phyloP scores from a whole-genome alignment of 129 eudicot genomes.

The Tanacetum coccineum region DNA sequence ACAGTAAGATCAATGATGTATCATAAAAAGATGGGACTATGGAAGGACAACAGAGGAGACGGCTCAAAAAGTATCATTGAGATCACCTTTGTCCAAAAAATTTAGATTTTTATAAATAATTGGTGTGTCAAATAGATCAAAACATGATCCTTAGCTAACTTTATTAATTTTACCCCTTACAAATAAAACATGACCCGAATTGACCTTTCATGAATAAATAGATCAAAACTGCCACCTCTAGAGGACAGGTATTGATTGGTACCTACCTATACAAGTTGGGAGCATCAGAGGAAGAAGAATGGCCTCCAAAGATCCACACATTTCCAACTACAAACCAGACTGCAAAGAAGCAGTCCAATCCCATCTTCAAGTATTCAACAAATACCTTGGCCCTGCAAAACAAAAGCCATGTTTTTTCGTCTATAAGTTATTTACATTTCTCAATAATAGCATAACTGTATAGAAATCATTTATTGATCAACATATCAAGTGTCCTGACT shows the following conservation, averaged over 20 bases:
- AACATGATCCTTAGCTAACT: neutral
- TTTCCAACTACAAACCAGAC: conserved; percentile 98
- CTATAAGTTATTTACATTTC: conserved; percentile 8
- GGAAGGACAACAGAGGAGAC: no score
- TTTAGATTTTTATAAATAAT: no score
- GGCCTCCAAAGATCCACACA: conserved; percentile 97
- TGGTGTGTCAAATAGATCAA: no score
- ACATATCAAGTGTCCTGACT: neutral
- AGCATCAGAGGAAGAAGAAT: conserved; percentile 77
- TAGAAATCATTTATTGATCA: neutral
- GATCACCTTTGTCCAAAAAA: no score
- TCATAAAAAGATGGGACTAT: conserved; percentile 1
- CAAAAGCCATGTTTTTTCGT: neutral
- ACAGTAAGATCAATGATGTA: conserved; percentile 3
- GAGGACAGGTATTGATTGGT: conserved; percentile 10
- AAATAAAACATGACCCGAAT: neutral
- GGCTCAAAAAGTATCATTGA: no score
- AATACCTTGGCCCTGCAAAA: conserved; percentile 59
- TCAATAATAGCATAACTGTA: conserved; percentile 13
- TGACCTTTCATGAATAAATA: neutral
- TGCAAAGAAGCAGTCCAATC: conserved; percentile 96
- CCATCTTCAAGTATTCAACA: conserved; percentile 86
- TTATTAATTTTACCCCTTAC: no score
- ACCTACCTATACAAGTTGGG: conserved; percentile 98
- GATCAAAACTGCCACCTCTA: neutral